Evolutionary conservation across 768 basidiomycete species (phyloP).

Genomic region (Dentipellis sp.): DNA sequence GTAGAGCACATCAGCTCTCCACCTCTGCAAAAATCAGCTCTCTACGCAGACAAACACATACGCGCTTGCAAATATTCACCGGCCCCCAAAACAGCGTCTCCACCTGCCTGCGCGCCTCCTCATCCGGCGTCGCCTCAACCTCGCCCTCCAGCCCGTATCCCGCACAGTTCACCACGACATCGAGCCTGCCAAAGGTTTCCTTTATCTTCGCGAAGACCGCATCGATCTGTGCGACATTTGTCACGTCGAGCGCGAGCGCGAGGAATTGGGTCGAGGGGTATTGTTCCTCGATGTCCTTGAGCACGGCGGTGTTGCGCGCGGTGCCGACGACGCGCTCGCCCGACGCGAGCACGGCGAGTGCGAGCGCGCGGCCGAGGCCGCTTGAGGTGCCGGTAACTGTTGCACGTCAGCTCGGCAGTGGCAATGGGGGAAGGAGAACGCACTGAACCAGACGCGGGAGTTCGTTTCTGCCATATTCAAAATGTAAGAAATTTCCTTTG

Average conservation of each 20-base stretch:
- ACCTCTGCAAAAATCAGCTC: no score
- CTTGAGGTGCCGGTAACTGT: background rate
- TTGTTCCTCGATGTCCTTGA: no score
- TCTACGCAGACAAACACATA: no score
- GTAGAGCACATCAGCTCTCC: no score
- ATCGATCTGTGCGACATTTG: background rate
- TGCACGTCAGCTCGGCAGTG: no score
- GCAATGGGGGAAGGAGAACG: background rate
- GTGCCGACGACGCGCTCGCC: slow-evolving; percentile 2
- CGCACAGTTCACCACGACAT: slow-evolving; percentile 4
- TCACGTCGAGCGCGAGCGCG: background rate
- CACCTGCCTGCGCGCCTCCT: background rate
- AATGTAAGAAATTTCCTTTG: no score
- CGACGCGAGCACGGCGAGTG: background rate
- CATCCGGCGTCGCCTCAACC: slow-evolving; percentile 1
- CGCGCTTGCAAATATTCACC: no score
- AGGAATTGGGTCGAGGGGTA: background rate
- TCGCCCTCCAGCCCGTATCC: background rate
- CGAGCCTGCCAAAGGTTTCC: background rate
- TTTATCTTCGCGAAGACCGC: background rate
- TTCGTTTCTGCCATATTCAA: no score
- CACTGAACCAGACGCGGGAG: slow-evolving; percentile 3
- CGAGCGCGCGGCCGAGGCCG: background rate
- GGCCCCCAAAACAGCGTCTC: slow-evolving; percentile 3
- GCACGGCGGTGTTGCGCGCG: background rate